These are phyloP conservation scores for Lentinula sp. DNA, from an alignment of 768 basidiomycete species.

Conservation along the genomic window DNA sequence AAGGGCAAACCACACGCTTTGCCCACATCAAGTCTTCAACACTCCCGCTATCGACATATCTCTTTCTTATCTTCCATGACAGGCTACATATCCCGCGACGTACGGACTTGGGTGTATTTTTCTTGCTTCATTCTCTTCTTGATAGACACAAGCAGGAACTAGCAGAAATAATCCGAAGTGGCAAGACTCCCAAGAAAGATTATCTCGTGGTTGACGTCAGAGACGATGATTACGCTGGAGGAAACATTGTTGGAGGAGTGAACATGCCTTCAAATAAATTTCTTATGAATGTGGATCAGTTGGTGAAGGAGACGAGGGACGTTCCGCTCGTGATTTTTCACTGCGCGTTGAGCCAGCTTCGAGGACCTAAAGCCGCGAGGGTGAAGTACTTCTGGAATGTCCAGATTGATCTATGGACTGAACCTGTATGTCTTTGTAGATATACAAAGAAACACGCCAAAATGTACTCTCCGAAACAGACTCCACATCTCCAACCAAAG, in stretches of 20 bases:
- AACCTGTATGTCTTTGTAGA: slow-evolving; percentile 27
- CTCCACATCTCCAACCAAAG: slow-evolving; percentile 35
- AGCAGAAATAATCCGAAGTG: slow-evolving; percentile 60
- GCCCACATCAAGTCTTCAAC: neutral
- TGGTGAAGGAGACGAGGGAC: slow-evolving; percentile 56
- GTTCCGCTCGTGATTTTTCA: slow-evolving; percentile 70
- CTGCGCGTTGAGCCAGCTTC: slow-evolving; percentile 71
- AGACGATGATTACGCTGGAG: slow-evolving; percentile 75
- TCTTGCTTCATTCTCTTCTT: slow-evolving; percentile 2
- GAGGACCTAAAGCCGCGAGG: slow-evolving; percentile 74
- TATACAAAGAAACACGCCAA: slow-evolving; percentile 60
- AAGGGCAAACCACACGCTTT: neutral
- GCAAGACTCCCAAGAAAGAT: slow-evolving; percentile 51
- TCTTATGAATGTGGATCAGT: slow-evolving; percentile 44
- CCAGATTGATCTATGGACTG: slow-evolving; percentile 1
- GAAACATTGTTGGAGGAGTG: slow-evolving; percentile 64
- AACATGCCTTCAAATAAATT: slow-evolving; percentile 63
- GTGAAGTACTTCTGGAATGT: slow-evolving; percentile 30
- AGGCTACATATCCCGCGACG: slow-evolving; percentile 35
- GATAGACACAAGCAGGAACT: slow-evolving; percentile 46
- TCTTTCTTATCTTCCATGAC: slow-evolving; percentile 15
- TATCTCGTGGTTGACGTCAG: slow-evolving; percentile 80
- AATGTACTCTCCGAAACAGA: slow-evolving; percentile 37
- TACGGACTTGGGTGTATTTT: slow-evolving; percentile 15
- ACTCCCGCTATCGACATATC: neutral